Conservation (phyloP, 805 yeast species). For the Monosporozyma solicola region DNA sequence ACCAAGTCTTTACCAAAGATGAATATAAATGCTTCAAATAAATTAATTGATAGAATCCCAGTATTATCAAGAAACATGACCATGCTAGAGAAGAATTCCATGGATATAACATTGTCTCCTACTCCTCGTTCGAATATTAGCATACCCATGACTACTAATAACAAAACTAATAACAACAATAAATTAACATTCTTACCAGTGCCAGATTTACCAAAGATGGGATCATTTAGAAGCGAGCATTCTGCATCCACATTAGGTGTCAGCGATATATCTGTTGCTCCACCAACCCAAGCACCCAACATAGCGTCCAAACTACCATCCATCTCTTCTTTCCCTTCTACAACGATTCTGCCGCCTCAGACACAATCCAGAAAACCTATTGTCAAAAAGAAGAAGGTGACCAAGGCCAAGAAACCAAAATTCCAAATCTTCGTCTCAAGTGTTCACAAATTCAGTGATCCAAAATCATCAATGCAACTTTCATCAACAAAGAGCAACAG, state of each 20-base stretch:
- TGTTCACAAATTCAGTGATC: slow-evolving; percentile 24
- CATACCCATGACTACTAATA: neutral
- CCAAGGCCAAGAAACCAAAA: slow-evolving; percentile 23
- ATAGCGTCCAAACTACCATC: neutral
- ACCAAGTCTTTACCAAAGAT: slow-evolving; percentile 22
- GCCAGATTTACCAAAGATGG: slow-evolving; percentile 31
- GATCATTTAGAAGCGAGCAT: slow-evolving; percentile 26
- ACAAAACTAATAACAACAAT: neutral
- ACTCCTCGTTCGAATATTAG: slow-evolving; percentile 21
- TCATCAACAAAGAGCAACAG: neutral
- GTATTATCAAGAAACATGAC: slow-evolving; percentile 9
- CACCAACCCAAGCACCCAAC: neutral
- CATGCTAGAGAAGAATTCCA: slow-evolving; percentile 5
- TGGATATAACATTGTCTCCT: slow-evolving; percentile 19
- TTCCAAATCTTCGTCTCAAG: slow-evolving; percentile 31
- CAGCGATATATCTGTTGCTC: neutral
- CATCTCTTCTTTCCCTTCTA: slow-evolving; percentile 1
- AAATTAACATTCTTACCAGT: slow-evolving; percentile 11
- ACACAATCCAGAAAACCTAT: neutral
- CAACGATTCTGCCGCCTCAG: slow-evolving; percentile 1
- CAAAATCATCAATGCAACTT: slow-evolving; percentile 4
- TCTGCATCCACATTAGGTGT: slow-evolving; percentile 7
- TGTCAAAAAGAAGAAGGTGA: slow-evolving; percentile 11
- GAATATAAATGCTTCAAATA: slow-evolving; percentile 2
- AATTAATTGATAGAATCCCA: slow-evolving; percentile 11